Evolutionary conservation across 176 grass and related monocot genomes (phyloP), one percentile per base, ranked within the genome.

Genomic region (Areca catechu): DNA sequence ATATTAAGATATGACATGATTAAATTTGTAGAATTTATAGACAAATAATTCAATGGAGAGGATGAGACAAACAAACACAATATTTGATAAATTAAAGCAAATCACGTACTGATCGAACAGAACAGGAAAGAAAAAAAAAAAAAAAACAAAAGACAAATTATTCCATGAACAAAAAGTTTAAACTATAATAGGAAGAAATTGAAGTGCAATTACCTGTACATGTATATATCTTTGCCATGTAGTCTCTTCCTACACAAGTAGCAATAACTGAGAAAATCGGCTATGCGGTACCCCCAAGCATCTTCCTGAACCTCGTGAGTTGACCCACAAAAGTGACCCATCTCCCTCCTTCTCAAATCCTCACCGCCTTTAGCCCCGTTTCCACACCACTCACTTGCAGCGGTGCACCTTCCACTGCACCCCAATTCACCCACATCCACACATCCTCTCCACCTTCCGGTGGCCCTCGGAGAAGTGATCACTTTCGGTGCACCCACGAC

Each of bases 171-270:
- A 20, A 57, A 5, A 23, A 21, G 22, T 5, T 21, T 58, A 14
- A 14, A 15, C 5, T 17, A 21, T 4, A 48, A 5, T n/a, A 29
- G 9, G 34, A 14, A 10, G 34, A 14, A 14, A 10, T n/a, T n/a
- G 14, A 14, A 43, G 34, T 43, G 34, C 15, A 48, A 62, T 49
- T 67, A 67, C 65, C 65, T 67, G 25, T 67, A 67, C 65, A 67
- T 67, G 24, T 54, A 67, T 50, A 67, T 67, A 54, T 67, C 65
- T 16, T 55, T 67, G 4, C 65, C 65, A 25, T 55, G 51, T 2
- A 67, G 65, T 12, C 50, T 56, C 27, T 67, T 67, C 65, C 65
- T 29, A 16, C 65, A 67, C 17, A 67, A 14, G 7, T 21, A 19
- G 65, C 65, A 67, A 16, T 20, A 20, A 18, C n/a, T 47, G 25